phyloP scores from a whole-genome alignment of 768 basidiomycete genomes.

The Pisolithus tinctorius region DNA sequence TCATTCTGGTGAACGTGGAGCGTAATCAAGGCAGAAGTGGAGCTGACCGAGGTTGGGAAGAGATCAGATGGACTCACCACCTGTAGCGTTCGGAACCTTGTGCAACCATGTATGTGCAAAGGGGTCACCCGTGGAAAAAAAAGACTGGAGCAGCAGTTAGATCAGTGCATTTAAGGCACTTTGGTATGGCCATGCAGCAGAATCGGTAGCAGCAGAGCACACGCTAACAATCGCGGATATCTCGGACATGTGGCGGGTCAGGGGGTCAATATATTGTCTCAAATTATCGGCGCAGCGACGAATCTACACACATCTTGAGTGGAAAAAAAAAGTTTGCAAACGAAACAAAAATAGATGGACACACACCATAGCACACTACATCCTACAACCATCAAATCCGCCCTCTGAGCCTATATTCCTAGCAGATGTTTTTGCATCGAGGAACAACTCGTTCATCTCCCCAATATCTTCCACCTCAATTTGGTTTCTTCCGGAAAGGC shows the following conservation, averaged over 20 bases:
- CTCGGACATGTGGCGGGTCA: background rate
- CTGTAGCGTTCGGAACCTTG: no score
- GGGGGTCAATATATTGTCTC: background rate
- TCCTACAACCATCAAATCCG: slow-evolving; percentile 27
- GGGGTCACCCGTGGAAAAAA: no score
- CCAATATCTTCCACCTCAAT: slow-evolving; percentile 84
- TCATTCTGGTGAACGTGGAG: background rate
- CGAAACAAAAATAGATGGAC: slow-evolving; percentile 1
- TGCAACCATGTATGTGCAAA: no score
- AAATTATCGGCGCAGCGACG: slow-evolving; percentile 5
- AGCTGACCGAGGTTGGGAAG: no score
- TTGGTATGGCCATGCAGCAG: no score
- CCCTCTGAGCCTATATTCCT: slow-evolving; percentile 39
- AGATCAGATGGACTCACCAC: no score
- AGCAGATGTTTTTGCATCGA: slow-evolving; percentile 87
- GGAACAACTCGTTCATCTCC: slow-evolving; percentile 92
- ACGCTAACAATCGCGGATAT: background rate
- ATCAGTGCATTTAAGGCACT: background rate
- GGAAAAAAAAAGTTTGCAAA: background rate
- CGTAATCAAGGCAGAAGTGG: no score
- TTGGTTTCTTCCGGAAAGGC: slow-evolving; percentile 67
- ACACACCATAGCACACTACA: slow-evolving; percentile 16
- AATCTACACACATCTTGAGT: slow-evolving; percentile 2
- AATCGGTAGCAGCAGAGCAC: background rate
- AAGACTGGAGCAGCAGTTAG: no score